phyloP scores from a whole-genome alignment of 2,329 filamentous ascomycete genomes.

The Teratosphaeria zuluensis region DNA sequence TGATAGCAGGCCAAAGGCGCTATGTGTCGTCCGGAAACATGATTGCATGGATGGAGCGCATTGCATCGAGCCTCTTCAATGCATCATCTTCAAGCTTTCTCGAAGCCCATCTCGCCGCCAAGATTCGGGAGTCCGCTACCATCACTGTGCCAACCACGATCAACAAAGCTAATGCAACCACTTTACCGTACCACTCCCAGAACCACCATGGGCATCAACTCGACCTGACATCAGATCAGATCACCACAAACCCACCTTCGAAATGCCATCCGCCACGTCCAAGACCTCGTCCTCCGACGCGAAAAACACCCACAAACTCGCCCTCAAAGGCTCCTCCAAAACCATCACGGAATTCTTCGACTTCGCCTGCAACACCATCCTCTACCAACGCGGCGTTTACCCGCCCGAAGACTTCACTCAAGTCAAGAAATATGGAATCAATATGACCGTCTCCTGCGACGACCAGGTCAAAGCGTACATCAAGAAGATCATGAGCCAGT shows the following conservation, averaged over 20 bases:
- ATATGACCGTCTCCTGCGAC: conserved; percentile 93
- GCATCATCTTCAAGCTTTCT: background rate
- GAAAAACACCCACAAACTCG: conserved; percentile 89
- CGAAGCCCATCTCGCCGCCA: background rate
- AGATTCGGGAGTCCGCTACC: background rate
- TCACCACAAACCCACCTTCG: background rate
- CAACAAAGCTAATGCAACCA: background rate
- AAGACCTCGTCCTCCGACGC: conserved; percentile 30
- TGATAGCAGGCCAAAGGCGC: conserved; percentile 4
- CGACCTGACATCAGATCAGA: background rate
- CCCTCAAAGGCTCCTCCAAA: conserved; percentile 59
- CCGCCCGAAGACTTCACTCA: conserved; percentile 94
- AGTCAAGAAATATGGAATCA: conserved; percentile 98
- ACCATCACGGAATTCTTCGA: conserved; percentile 96
- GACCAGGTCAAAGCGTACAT: conserved; percentile 99
- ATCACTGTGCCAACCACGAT: background rate
- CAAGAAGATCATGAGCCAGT: conserved; percentile 97
- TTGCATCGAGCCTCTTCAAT: background rate
- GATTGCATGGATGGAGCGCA: conserved; percentile 34
- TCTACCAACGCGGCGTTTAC: conserved; percentile 80
- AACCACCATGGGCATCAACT: background rate
- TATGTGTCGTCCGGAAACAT: conserved; percentile 30
- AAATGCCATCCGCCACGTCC: conserved; percentile 12
- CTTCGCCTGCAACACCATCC: conserved; percentile 94
- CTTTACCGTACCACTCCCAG: background rate